Base-by-base conservation (phyloP, 495 filamentous ascomycete species). In the Aspergillus diversus region DNA sequence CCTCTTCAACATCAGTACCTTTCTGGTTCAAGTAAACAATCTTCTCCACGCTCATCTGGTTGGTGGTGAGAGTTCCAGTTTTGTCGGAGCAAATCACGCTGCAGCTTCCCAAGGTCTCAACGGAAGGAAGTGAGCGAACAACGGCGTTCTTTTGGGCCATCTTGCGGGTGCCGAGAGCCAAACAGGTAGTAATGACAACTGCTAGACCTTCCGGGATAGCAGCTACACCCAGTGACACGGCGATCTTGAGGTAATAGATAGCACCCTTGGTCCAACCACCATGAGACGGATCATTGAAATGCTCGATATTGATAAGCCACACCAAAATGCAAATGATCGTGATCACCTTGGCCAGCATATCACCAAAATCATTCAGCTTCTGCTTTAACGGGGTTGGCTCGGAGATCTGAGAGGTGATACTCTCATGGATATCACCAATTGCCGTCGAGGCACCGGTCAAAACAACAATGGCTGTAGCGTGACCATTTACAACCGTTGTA, bases 81-180 rank as follows among this genome's bases (percentile, higher is more conserved):
- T 99, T 99, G 80, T 99, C 96, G n/a, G 96, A 99, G 80, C 96
- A 99, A 72, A 99, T 97, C 58, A 99, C 93, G 71, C 95, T 98
- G 83, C 96, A 99, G 84, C 96, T 98, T 69, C 96, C 96, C 43
- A 99, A 81, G 11, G 96, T 99, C 77, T 99, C 96, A 60, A 99
- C 95, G 7, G 96, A 98, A 17, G 95, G 96, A 60, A 99, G 82
- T 70, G 92, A 97, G 69, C 95, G 85, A 50, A 99, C 95, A 39
- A 99, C 94, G 15, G 95, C 95, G 69, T 98, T 97, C 81, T 97
- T 97, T 39, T 92, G 91, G 32, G 95, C 96, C 95, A 99, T 99
- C 80, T 95, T 97, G 54, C 94, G 87, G 15, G 96, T 98, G 61
- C 95, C 95, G 31, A 99, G 83, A 64, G 95, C 95, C 55, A 99